Base-by-base conservation (phyloP, 768 basidiomycete species). In the Lactarius vividus region DNA sequence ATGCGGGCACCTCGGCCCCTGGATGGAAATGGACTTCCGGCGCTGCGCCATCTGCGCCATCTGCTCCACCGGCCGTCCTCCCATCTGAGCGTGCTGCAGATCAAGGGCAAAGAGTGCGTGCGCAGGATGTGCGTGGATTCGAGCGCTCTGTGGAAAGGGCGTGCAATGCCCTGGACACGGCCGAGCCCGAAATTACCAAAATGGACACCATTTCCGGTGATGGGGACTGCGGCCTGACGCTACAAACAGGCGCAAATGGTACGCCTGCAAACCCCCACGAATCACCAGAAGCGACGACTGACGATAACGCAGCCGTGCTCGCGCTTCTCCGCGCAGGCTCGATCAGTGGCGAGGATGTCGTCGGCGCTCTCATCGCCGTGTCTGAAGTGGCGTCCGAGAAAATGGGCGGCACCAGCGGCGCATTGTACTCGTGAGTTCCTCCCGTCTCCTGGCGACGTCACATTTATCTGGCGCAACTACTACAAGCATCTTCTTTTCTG, bases 161-260 rank as follows among this genome's bases (percentile, higher is more conserved):
- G 1, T 88, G 88, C 67, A 73, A 84, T 23, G 86, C 85, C 2
- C 77, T 98, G 66, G 84, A 94, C 65, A 77, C 77, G 9, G 90
- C 89, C 9, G 96, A 98, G 74, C 86, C 90, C 1, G 94, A 95
- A 70, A 94, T 99, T 67, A 98, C 96, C 16, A 78, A 83, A 23
- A 90, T 93, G 86, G 96, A 99, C 75, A 88, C 84, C 64, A 88
- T 98, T 61, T 91, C 92, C 2, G 96, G 96, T 31, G 96, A 98
- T 73, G 96, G 96, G 5, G 89, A 90, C 72, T 87, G 86, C 55
- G 88, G 88, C 0, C 74, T 87, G 54, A 88, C 87, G 0, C 80
- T 88, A 40, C 84, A 85, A 80, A 85, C 86, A 10, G 96, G 96
- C 40, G 89, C 90, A 37, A 81, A 85, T 72, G 88, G 89, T 85